These are phyloP conservation scores for Cubamyces lactineus DNA, from an alignment of 768 basidiomycete species.

Conservation along the genomic window DNA sequence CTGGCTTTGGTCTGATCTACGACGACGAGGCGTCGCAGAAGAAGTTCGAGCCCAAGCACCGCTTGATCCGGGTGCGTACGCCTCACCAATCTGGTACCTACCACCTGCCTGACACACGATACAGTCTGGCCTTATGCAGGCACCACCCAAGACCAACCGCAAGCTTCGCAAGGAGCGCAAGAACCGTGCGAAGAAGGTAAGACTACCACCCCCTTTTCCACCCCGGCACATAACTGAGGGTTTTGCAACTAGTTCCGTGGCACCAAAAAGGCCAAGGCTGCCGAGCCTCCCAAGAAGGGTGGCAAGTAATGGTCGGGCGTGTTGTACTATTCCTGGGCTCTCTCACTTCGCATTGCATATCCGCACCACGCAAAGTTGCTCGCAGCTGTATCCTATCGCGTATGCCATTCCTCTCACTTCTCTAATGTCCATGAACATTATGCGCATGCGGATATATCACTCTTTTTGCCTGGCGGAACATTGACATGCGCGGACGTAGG, in stretches of 20 bases:
- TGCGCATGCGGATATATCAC: constrained; percentile 35
- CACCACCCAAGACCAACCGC: constrained; percentile 90
- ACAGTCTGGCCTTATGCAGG: constrained; percentile 69
- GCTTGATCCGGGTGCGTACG: constrained; percentile 85
- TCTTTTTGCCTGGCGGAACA: constrained; percentile 1
- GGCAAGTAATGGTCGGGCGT: constrained; percentile 62
- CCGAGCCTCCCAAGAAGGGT: constrained; percentile 87
- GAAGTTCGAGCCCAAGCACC: constrained; percentile 97
- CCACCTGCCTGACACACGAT: neutral
- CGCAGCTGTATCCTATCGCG: constrained; percentile 46
- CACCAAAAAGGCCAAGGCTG: constrained; percentile 93
- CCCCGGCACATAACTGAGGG: constrained; percentile 19
- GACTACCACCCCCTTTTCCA: constrained; percentile 19
- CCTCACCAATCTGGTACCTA: neutral
- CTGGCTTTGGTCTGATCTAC: constrained; percentile 97
- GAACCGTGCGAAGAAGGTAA: constrained; percentile 99
- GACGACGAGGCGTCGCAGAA: constrained; percentile 93
- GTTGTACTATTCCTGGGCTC: constrained; percentile 32
- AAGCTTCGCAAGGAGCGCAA: constrained; percentile 99
- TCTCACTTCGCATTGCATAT: constrained; percentile 40
- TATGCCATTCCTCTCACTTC: constrained; percentile 38
- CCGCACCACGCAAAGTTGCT: constrained; percentile 37
- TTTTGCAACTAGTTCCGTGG: constrained; percentile 74
- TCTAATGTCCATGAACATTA: constrained; percentile 37
- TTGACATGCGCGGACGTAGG: neutral